These are phyloP conservation scores for Fraxinus ornus DNA, from an alignment of 305 asterid genomes.

Conservation along the genomic window DNA sequence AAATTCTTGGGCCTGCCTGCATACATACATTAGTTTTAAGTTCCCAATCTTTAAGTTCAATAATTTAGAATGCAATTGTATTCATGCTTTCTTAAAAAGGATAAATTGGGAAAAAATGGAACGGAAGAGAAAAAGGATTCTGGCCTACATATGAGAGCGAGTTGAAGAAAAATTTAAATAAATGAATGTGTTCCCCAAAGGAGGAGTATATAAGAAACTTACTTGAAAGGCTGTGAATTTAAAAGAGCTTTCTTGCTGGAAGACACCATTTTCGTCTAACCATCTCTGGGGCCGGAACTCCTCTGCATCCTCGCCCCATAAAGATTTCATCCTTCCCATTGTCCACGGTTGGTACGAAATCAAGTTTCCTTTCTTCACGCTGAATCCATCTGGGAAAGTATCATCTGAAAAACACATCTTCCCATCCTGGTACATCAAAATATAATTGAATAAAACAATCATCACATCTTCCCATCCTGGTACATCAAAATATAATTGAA, in stretches of 20 bases:
- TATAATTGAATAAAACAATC: neutral
- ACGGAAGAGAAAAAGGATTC: neutral
- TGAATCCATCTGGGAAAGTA: slow-evolving; percentile 61
- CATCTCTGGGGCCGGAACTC: slow-evolving; percentile 69
- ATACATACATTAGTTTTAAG: neutral
- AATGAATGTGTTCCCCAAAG: neutral
- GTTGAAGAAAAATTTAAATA: neutral
- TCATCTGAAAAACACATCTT: slow-evolving; percentile 68
- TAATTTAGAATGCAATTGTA: neutral
- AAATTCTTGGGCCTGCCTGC: slow-evolving; percentile 80
- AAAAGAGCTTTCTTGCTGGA: slow-evolving; percentile 54
- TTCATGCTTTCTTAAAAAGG: neutral
- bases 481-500: neutral
- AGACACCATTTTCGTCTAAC: slow-evolving; percentile 51
- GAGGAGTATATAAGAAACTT: neutral
- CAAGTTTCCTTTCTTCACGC: slow-evolving; percentile 54
- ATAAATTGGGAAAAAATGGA: neutral
- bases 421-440: slow-evolving; percentile 43
- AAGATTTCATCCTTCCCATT: slow-evolving; percentile 72
- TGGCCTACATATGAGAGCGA: neutral
- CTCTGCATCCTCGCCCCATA: slow-evolving; percentile 86
- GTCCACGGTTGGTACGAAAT: slow-evolving; percentile 54
- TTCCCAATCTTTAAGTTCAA: neutral
- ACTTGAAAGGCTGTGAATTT: slow-evolving; percentile 74
- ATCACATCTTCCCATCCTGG: slow-evolving; percentile 63